A percentile compares a stretch with the other conserved stretches of the same genome.
phyloP scores from a whole-genome alignment of 2,329 filamentous ascomycete genomes.

The Exophiala aquamarina region DNA sequence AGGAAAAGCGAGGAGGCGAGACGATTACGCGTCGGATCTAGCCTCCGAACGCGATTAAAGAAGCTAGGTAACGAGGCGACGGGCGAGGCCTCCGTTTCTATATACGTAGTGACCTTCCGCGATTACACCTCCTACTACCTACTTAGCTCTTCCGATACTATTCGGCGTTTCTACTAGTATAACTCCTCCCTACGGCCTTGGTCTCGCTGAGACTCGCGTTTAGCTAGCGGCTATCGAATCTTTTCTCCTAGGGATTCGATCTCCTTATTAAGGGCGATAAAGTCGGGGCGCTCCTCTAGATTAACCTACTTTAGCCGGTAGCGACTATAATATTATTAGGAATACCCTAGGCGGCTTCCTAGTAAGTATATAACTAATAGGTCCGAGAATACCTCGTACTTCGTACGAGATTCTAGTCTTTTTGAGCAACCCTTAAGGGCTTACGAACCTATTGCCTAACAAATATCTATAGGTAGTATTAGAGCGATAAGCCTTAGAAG shows the following conservation, averaged over 20 bases:
- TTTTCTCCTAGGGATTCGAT: conserved; percentile 14
- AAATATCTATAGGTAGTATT: conserved; percentile 21
- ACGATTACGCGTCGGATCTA: conserved; percentile 25
- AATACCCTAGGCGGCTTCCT: no score
- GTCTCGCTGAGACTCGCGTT: conserved; percentile 7
- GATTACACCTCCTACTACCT: conserved; percentile 15
- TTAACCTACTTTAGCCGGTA: conserved; percentile 20
- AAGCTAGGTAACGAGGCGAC: conserved; percentile 14
- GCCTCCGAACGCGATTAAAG: conserved; percentile 20
- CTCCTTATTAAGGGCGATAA: conserved; percentile 15
- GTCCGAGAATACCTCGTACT: no score
- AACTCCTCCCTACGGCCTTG: conserved; percentile 14
- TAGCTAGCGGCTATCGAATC: conserved; percentile 1
- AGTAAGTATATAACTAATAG: no score
- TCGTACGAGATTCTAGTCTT: no score
- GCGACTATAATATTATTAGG: conserved; percentile 18
- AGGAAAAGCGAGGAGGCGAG: conserved; percentile 27
- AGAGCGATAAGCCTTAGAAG: conserved; percentile 23
- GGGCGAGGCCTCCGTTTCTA: conserved; percentile 10
- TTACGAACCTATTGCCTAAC: no score
- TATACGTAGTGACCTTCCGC: conserved; percentile 15
- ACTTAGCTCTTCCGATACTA: conserved; percentile 17
- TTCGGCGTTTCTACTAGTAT: conserved; percentile 19
- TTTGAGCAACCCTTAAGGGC: no score
- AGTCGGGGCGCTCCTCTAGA: conserved; percentile 14